Evolutionary conservation across 2,329 filamentous ascomycete species (phyloP).

Genomic region (Xylariaceae sp.): DNA sequence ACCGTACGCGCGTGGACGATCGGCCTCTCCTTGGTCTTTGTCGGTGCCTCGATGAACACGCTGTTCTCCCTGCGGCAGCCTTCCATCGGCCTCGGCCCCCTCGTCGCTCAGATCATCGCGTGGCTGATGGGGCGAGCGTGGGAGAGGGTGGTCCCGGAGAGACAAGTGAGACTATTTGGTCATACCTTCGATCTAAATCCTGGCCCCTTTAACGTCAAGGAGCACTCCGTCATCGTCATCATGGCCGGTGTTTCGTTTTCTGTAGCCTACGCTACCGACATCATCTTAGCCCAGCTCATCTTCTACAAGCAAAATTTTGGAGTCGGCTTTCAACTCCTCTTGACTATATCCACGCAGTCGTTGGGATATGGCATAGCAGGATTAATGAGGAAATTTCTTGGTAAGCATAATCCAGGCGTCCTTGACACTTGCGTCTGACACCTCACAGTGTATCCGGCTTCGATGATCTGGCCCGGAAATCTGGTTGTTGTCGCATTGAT

Average conservation of each 20-base stretch:
- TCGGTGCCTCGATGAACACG: slow-evolving; percentile 55
- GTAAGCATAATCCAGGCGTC: slow-evolving; percentile 27
- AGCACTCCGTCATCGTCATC: slow-evolving; percentile 60
- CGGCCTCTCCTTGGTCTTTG: slow-evolving; percentile 46
- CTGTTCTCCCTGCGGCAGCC: slow-evolving; percentile 56
- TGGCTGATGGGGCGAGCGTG: slow-evolving; percentile 57
- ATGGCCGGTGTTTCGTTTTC: slow-evolving; percentile 67
- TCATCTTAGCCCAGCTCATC: slow-evolving; percentile 61
- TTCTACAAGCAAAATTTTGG: slow-evolving; percentile 68
- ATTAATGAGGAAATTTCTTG: slow-evolving; percentile 57
- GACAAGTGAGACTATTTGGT: slow-evolving; percentile 44
- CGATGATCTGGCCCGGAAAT: slow-evolving; percentile 69
- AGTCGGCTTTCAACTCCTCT: slow-evolving; percentile 56
- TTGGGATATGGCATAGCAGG: slow-evolving; percentile 63
- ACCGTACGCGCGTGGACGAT: slow-evolving; percentile 60
- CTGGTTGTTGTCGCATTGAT: slow-evolving; percentile 61
- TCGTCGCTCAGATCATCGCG: slow-evolving; percentile 57
- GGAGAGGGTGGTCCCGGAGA: slow-evolving; percentile 47
- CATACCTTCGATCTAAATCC: slow-evolving; percentile 53
- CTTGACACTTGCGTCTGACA: slow-evolving; percentile 5
- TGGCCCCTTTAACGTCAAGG: slow-evolving; percentile 63
- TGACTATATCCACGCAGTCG: slow-evolving; percentile 62
- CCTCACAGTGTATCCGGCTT: slow-evolving; percentile 50
- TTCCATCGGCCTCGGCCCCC: slow-evolving; percentile 51
- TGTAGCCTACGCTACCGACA: slow-evolving; percentile 66